phyloP scores from a whole-genome alignment of 164 flowering plant species.

The Umbellularia californica region DNA sequence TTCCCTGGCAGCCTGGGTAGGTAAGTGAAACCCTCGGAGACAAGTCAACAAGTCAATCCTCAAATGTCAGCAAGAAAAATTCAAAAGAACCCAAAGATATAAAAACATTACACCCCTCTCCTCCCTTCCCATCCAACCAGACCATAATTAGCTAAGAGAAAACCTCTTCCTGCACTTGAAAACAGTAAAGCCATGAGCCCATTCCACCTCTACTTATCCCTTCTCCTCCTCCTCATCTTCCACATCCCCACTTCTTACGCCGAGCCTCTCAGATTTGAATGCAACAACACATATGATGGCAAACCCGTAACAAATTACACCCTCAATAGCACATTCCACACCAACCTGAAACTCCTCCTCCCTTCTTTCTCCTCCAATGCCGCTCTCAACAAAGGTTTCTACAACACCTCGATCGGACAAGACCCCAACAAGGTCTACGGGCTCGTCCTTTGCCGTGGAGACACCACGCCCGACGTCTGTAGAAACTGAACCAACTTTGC shows the following conservation, averaged over 20 bases:
- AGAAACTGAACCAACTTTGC: conserved; percentile 10
- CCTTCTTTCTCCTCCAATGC: conserved; percentile 8
- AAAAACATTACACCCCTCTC: too few relatives aligned
- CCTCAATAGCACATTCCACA: conserved; percentile 8
- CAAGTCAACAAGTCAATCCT: too few relatives aligned
- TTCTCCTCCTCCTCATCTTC: not conserved
- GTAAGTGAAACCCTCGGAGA: too few relatives aligned
- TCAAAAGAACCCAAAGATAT: too few relatives aligned
- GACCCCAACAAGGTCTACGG: conserved; percentile 14
- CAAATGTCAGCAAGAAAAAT: too few relatives aligned
- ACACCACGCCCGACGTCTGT: conserved; percentile 11
- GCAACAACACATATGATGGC: not conserved
- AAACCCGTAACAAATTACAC: conserved; percentile 9
- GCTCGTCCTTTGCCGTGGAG: conserved; percentile 21
- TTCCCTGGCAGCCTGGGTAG: too few relatives aligned
- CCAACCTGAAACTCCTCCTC: conserved; percentile 16
- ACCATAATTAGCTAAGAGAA: too few relatives aligned
- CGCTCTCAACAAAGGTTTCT: conserved; percentile 14
- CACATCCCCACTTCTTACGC: not conserved
- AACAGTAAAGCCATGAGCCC: too few relatives aligned
- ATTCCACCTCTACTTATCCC: not conserved
- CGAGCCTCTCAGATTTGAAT: too few relatives aligned
- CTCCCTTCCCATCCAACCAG: too few relatives aligned
- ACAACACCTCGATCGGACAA: conserved; percentile 16
- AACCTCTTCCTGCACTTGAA: too few relatives aligned